A percentile compares a stretch with the other conserved stretches of the same genome.
Conservation (phyloP, 441 rosid species). For the Erodium moschatum region DNA sequence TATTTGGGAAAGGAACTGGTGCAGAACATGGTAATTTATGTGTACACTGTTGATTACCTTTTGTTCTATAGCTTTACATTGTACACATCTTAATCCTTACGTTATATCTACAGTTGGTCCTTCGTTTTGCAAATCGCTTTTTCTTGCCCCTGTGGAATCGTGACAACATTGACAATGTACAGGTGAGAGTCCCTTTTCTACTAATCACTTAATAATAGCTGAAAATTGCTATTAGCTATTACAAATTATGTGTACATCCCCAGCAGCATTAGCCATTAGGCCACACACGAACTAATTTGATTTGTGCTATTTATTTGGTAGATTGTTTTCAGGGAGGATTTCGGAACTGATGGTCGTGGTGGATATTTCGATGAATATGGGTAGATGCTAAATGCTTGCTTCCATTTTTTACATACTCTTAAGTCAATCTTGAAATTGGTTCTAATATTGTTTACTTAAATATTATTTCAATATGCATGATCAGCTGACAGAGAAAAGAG, state of each 20-base stretch:
- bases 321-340: conserved; percentile 96
- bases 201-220: not conserved
- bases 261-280: not conserved
- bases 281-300: not conserved
- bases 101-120: conserved; percentile 57
- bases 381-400: conserved; percentile 20
- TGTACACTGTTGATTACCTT: not conserved
- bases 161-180: conserved; percentile 87
- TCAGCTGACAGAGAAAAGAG: not conserved
- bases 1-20: conserved; percentile 94
- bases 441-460: not conserved
- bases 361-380: conserved; percentile 99
- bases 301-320: conserved; percentile 26
- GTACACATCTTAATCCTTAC: conserved; percentile 17
- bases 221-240: not conserved
- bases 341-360: conserved; percentile 97
- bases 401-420: not conserved
- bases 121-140: conserved; percentile 94
- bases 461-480: conserved; percentile 8
- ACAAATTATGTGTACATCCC: conserved; percentile 4
- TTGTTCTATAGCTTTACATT: conserved; percentile 18
- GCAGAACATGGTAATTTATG: conserved; percentile 76
- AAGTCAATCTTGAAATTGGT: conserved; percentile 10
- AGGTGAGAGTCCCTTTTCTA: conserved; percentile 42
- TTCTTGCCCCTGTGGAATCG: conserved; percentile 99